These are phyloP conservation scores for Bipolaris cookei DNA, from an alignment of 2,329 filamentous ascomycete species.

Conservation along the genomic window DNA sequence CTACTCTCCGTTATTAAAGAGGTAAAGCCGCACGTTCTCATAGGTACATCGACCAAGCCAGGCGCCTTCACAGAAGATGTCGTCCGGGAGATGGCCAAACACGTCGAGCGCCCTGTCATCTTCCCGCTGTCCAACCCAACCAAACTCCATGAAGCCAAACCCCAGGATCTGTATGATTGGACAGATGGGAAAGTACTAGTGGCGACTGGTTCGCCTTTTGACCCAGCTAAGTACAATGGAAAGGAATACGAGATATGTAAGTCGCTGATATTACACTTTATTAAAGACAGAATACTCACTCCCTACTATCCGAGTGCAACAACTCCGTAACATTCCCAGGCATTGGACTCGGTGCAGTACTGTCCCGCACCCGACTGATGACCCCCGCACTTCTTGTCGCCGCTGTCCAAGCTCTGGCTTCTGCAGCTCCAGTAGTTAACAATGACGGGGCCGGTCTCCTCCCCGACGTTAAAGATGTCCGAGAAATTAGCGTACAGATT, in stretches of 20 bases:
- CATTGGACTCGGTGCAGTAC: conserved; percentile 79
- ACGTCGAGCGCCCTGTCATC: conserved; percentile 80
- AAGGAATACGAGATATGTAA: conserved; percentile 62
- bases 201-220: conserved; percentile 83
- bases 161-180: conserved; percentile 77
- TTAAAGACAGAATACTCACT: conserved; percentile 10
- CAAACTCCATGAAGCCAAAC: conserved; percentile 79
- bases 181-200: conserved; percentile 78
- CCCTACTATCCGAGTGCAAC: conserved; percentile 77
- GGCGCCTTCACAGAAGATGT: conserved; percentile 77
- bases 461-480: conserved; percentile 76
- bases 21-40: conserved; percentile 79
- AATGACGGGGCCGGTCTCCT: conserved; percentile 69
- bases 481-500: conserved; percentile 77
- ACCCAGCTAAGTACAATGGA: conserved; percentile 68
- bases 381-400: conserved; percentile 83
- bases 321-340: conserved; percentile 86
- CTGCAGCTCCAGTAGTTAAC: conserved; percentile 71
- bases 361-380: conserved; percentile 70
- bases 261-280: conserved; percentile 18
- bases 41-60: conserved; percentile 82
- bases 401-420: conserved; percentile 75
- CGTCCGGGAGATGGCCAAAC: conserved; percentile 75
- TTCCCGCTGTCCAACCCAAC: conserved; percentile 89
- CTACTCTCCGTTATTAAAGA: conserved; percentile 71